Base-by-base conservation (phyloP, 768 basidiomycete genomes). In the Solioccasus polychromus region DNA sequence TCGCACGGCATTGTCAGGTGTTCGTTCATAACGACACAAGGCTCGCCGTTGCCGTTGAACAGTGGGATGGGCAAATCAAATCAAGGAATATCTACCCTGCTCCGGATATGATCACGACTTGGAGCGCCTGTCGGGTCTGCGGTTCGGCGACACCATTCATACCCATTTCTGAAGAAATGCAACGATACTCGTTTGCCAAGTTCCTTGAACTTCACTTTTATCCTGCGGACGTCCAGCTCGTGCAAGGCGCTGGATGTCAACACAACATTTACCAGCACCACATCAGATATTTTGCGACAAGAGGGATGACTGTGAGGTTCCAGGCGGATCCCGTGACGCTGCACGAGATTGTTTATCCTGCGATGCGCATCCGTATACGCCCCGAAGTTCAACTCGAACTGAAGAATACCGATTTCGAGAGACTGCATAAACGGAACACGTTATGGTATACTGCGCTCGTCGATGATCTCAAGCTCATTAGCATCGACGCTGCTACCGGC, bases 141-240 rank as follows among this genome's bases (percentile, higher is more conserved):
- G 83, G 78, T 24, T 85, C 74, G 5, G 85, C 84, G 1, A 93
- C 90, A 3, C 89, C 91, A 3, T 89, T 93, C 67, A 88, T 93
- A 53, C 85, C 84, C 5, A 82, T 92, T 30, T 91, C 91, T 2
- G 85, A 90, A 55, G 92, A 95, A 63, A 92, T 94, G 76, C 88
- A 91, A 58, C 74, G 85, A 45, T 92, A 95, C 62, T 97, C 94
- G 5, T 95, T 97, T 62, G 91, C 88, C 28, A 94, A 96, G 57
- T 98, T 95, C 64, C 77, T 99, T 23, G 95, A 99, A 61, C 80
- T 95, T 22, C 88, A 92, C 60, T 97, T 97, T 66, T 96, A 98
- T 67, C 93, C 92, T 24, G 81, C 91, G 26, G 82, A 90, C 51
- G 83, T 93, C 58, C 77, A 82, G 57, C 72, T 91, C 38, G 82